Percentiles rank a stretch among this genome's conserved stretches.
Conservation (phyloP, 768 basidiomycete genomes). For the Tephrocybe sp. region DNA sequence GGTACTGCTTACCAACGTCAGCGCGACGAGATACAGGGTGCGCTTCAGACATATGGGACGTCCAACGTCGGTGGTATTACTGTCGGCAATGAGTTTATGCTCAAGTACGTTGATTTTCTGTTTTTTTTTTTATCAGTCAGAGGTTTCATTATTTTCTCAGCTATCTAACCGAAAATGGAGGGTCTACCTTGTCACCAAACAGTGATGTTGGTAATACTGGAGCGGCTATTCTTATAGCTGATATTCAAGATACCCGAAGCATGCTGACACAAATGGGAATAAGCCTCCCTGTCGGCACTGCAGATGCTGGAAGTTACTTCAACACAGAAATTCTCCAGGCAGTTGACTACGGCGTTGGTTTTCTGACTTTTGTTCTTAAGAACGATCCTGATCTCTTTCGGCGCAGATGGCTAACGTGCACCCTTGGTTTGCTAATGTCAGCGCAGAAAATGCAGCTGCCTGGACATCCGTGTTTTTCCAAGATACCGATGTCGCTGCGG, state of each 20-base stretch:
- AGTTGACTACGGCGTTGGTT: conserved; percentile 68
- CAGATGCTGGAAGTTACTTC: conserved; percentile 87
- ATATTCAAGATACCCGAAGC: conserved; percentile 64
- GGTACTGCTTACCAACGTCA: conserved; percentile 73
- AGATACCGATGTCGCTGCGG: conserved; percentile 55
- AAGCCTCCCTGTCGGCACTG: conserved; percentile 66
- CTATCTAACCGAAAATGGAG: conserved; percentile 52
- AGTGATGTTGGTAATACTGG: conserved; percentile 56
- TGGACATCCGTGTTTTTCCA: conserved; percentile 87
- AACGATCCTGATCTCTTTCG: background rate
- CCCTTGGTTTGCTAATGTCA: conserved; percentile 88
- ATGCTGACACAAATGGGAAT: conserved; percentile 57
- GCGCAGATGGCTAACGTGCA: conserved; percentile 85
- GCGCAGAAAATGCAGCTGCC: conserved; percentile 59
- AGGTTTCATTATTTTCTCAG: conserved; percentile 29
- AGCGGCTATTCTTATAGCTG: conserved; percentile 56
- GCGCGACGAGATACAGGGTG: conserved; percentile 58
- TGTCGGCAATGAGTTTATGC: conserved; percentile 90
- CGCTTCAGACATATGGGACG: conserved; percentile 74
- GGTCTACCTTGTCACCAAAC: conserved; percentile 46
- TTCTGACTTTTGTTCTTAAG: background rate
- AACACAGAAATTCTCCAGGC: conserved; percentile 61
- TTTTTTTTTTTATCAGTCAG: too few relatives aligned
- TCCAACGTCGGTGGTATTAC: conserved; percentile 77
- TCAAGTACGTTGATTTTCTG: conserved; percentile 48